Base-by-base conservation (phyloP, 352 stramenopile genomes). In the Proteromonas lacertae region DNA sequence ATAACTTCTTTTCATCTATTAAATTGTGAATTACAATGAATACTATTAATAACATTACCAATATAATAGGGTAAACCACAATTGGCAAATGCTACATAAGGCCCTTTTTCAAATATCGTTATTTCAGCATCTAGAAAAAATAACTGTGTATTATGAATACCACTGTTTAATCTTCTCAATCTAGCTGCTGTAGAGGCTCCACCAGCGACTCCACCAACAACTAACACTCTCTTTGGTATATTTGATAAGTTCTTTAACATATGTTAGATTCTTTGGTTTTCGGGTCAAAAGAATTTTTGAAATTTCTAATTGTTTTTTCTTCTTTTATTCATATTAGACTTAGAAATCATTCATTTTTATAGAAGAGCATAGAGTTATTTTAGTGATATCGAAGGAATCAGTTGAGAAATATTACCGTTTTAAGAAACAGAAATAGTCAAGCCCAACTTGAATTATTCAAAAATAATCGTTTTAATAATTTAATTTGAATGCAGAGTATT, bases 21-120 rank as follows among this genome's bases (percentile, higher is more conserved):
- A 13, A 19, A 38, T 25, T 29, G 44, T 41, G 35, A 44, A 45
- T 45, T 43, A 17, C 43, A 38, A 40, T 53, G 43, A n/a, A n/a
- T n/a, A n/a, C n/a, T n/a, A 13, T 25, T 41, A 34, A 60, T 62
- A 32, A 62, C 55, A n/a, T 49, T 47, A 6, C 56, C 56, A 34
- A 68, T 56, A 35, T 57, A 66, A 30, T 64, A 68, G 3, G 59
- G 59, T 51, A 68, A 57, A 5, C 59, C 59, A 46, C 59, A 68
- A 21, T 45, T 56, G 16, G 59, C 59, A 44, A 58, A 68, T 0
- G 48, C 53, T 6, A 65, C 53, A 45, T 68, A 52, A 1, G 52
- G 52, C 16, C 54, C 49, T 23, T 47, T 57, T 33, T 66, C 50
- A 19, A 66, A 38, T n/a, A 68, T 35, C 12, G 59, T 32, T 36